phyloP scores from a whole-genome alignment of 768 basidiomycete species.

The Termitomyces sp. region DNA sequence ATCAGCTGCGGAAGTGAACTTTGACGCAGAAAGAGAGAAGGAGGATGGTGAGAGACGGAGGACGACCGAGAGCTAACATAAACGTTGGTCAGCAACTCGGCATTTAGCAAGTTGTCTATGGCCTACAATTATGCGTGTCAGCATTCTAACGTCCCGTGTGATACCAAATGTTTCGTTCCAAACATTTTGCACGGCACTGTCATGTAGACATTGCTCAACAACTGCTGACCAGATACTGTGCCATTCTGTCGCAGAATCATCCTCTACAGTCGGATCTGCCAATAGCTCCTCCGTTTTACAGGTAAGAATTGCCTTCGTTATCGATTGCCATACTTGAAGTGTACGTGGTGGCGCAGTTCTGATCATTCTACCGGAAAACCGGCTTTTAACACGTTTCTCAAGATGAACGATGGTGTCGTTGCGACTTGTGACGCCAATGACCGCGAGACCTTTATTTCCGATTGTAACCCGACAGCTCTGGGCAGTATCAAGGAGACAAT shows the following conservation, averaged over 20 bases:
- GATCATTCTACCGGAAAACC: slow-evolving; percentile 90
- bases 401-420: slow-evolving; percentile 84
- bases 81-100: not conserved
- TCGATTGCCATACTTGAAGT: slow-evolving; percentile 42
- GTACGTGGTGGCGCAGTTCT: slow-evolving; percentile 61
- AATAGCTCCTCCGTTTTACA: slow-evolving; percentile 18
- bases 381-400: slow-evolving; percentile 96
- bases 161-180: slow-evolving; percentile 60
- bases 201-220: slow-evolving; percentile 53
- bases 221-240: slow-evolving; percentile 46
- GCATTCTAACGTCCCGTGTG: slow-evolving; percentile 52
- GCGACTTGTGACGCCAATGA: slow-evolving; percentile 83
- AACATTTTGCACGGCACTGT: slow-evolving; percentile 36
- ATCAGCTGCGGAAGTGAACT: slow-evolving; percentile 36
- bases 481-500: slow-evolving; percentile 92
- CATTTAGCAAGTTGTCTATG: not conserved
- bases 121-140: slow-evolving; percentile 60
- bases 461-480: slow-evolving; percentile 71
- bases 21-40: slow-evolving; percentile 48
- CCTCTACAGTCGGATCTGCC: slow-evolving; percentile 15
- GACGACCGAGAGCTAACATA: slow-evolving; percentile 36
- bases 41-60: slow-evolving; percentile 41
- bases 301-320: slow-evolving; percentile 44
- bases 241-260: slow-evolving; percentile 49
- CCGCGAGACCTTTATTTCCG: slow-evolving; percentile 65